phyloP scores from a whole-genome alignment of 2,329 filamentous ascomycete genomes.

The Metarhizium rileyi region DNA sequence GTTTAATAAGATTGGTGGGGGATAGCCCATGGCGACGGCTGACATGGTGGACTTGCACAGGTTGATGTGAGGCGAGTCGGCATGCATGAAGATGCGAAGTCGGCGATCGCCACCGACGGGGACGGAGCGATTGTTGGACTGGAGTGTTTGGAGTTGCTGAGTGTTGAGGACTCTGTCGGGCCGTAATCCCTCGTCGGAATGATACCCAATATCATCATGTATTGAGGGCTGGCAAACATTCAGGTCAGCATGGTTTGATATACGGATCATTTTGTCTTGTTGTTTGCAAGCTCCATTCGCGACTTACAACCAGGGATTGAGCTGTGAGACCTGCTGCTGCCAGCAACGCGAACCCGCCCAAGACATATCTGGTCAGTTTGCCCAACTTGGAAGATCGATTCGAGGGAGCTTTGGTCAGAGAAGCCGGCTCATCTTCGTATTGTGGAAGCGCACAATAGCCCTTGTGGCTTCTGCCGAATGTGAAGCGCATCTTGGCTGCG shows the following conservation, averaged over 20 bases:
- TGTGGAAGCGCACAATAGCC: slow-evolving; percentile 2
- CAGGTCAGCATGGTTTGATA: neutral
- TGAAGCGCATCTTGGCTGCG: slow-evolving; percentile 1
- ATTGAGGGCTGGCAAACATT: neutral
- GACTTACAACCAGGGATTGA: neutral
- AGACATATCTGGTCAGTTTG: neutral
- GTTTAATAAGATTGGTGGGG: slow-evolving; percentile 25
- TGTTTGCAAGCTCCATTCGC: neutral
- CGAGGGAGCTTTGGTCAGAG: neutral
- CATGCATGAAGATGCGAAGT: slow-evolving; percentile 28
- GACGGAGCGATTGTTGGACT: slow-evolving; percentile 1
- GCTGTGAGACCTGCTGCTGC: neutral
- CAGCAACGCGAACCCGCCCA: neutral
- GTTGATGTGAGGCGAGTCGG: slow-evolving; percentile 25
- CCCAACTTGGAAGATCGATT: neutral
- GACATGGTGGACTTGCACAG: slow-evolving; percentile 31
- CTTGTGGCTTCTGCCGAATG: neutral
- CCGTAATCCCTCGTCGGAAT: neutral
- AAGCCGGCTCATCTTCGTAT: neutral
- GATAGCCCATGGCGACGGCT: slow-evolving; percentile 27
- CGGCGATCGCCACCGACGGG: slow-evolving; percentile 13
- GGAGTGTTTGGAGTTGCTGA: slow-evolving; percentile 3
- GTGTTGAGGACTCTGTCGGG: neutral
- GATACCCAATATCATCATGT: neutral
- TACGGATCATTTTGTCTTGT: neutral